Evolutionary conservation across 768 basidiomycete genomes (phyloP), one percentile per base, ranked within the genome.

Genomic region (Termitomyces sp.): DNA sequence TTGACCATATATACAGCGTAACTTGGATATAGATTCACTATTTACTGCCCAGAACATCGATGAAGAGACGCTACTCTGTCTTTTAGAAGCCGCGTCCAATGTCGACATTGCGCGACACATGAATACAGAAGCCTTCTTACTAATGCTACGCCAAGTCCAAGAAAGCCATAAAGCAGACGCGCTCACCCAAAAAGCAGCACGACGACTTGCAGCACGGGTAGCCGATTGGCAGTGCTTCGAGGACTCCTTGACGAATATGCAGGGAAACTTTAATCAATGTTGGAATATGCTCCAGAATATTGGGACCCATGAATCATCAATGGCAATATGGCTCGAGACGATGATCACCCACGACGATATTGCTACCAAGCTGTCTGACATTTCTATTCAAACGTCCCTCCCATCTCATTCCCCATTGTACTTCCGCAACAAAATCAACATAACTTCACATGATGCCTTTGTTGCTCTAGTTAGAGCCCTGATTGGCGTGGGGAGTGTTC

Each of bases 281-380:
- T 77, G 76, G 14, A 67, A 59, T 5, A 77, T 86, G 63, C 68
- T 92, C 23, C 80, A 78, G 58, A 85, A 90, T 34, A 73, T 90
- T 14, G 80, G 83, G 11, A 68, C 74, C 2, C 85, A 86, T 47
- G 90, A 91, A 60, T 78, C 81, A 56, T 79, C 87, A 1, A 76
- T 87, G 51, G 90, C 89, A 6, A 84, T 87, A 45, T 90, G 86
- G 86, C 72, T 92, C 12, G 83, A 81, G 54, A 85, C 83, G 10
- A 83, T 91, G 80, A 75, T 83, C 27, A 75, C 77, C n/a, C 81
- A 87, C 43, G 74, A 71, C 0, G 80, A 82, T 54, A 69, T 91
- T 14, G 65, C 77, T 43, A 63, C 73, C 2, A 80, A 75, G 52
- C 69, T 86, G 21, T 67, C 68, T 6, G 75, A 76, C 55, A 77